These are phyloP conservation scores for Citrullus amarus DNA, from an alignment of 306 rosid genomes.

Conservation along the genomic window DNA sequence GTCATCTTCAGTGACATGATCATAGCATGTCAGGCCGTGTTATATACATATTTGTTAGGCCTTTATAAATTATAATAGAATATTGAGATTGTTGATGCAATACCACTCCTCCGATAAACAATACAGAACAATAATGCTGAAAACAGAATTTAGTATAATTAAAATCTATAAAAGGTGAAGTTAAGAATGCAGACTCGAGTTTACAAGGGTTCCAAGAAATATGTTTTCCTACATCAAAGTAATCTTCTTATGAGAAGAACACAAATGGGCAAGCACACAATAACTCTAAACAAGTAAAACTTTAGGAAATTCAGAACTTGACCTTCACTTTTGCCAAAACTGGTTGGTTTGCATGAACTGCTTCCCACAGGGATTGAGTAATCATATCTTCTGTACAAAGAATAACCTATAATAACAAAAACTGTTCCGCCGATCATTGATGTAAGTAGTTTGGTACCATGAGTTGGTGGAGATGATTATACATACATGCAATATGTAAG, in stretches of 20 bases:
- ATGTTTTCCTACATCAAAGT: background rate
- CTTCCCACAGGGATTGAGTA: conserved; percentile 64
- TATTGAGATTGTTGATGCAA: background rate
- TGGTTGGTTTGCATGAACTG: conserved; percentile 53
- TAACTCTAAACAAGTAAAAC: background rate
- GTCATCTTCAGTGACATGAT: background rate
- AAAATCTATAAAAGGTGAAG: background rate
- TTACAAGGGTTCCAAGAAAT: background rate
- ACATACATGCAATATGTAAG: background rate
- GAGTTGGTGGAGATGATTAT: background rate
- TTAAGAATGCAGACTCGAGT: background rate
- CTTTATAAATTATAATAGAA: background rate
- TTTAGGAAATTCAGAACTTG: conserved; percentile 9
- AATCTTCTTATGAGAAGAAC: background rate
- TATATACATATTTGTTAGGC: background rate
- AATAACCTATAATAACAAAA: conserved; percentile 35
- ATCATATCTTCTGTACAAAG: conserved; percentile 80
- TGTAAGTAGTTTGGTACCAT: background rate
- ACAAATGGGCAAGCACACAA: background rate
- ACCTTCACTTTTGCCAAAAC: conserved; percentile 56
- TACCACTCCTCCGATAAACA: background rate
- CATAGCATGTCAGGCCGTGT: background rate
- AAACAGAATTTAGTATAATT: background rate
- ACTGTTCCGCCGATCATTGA: background rate
- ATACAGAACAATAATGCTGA: background rate